Conservation (phyloP, 768 basidiomycete genomes). For the Kondoa malvinella region DNA sequence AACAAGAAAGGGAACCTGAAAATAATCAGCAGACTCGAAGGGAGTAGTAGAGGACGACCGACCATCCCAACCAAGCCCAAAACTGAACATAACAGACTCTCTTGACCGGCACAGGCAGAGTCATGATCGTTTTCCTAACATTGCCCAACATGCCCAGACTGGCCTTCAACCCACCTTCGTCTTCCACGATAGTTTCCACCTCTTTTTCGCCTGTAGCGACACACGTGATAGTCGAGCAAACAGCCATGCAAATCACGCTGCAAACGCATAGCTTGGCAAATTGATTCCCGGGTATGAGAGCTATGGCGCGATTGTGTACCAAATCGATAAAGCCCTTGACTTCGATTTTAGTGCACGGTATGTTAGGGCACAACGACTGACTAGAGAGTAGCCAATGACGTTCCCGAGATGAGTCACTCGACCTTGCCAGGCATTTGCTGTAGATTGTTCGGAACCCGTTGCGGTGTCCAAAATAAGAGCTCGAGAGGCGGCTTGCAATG, state of each 20-base stretch:
- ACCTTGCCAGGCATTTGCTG: slow-evolving; percentile 96
- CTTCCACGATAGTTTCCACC: slow-evolving; percentile 29
- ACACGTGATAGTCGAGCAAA: slow-evolving; percentile 78
- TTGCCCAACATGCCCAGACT: slow-evolving; percentile 33
- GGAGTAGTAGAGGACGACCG: slow-evolving; percentile 1
- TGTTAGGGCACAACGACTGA: too few species aligned
- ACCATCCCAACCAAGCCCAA: slow-evolving; percentile 25
- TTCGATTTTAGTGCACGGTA: too few species aligned
- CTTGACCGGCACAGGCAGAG: slow-evolving; percentile 20
- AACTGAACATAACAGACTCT: slow-evolving; percentile 27
- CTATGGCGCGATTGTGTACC: slow-evolving; percentile 54
- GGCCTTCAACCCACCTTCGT: slow-evolving; percentile 32
- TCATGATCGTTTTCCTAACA: slow-evolving; percentile 16
- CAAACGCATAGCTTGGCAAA: slow-evolving; percentile 92
- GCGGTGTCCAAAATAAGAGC: slow-evolving; percentile 72
- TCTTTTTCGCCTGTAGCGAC: slow-evolving; percentile 52
- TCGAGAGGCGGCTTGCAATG: slow-evolving; percentile 39
- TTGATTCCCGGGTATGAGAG: slow-evolving; percentile 59
- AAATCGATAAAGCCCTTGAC: slow-evolving; percentile 92
- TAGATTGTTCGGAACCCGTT: slow-evolving; percentile 70
- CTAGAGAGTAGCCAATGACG: slow-evolving; percentile 77
- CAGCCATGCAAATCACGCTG: slow-evolving; percentile 56
- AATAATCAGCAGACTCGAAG: not conserved
- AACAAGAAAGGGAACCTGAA: not conserved
- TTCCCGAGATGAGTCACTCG: slow-evolving; percentile 94